Evolutionary conservation across 257 asterid genomes (phyloP).

Genomic region (Fraxinus americana): DNA sequence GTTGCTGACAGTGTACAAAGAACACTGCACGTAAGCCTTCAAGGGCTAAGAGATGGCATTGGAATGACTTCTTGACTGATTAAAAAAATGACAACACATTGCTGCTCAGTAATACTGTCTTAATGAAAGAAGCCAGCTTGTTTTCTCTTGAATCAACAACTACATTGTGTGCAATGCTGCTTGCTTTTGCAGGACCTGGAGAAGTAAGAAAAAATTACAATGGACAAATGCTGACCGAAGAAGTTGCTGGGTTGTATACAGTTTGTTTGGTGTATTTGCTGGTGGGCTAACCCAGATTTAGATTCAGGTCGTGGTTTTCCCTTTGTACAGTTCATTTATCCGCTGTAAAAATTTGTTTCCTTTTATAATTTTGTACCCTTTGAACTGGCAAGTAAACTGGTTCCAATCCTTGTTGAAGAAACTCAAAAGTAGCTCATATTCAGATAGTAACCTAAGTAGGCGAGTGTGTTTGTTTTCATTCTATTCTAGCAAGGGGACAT

Average conservation of each 20-base stretch:
- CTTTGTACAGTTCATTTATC: conserved; percentile 36
- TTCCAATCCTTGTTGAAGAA: background rate
- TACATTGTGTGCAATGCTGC: background rate
- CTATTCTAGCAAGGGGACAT: background rate
- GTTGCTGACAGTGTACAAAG: conserved; percentile 92
- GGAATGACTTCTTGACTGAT: conserved; percentile 32
- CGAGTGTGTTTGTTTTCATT: background rate
- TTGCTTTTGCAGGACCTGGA: conserved; percentile 18
- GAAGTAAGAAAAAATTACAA: conserved; percentile 22
- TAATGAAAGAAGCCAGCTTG: background rate
- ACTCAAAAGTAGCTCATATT: background rate
- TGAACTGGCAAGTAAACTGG: background rate
- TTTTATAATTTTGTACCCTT: background rate
- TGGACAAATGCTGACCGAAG: conserved; percentile 2
- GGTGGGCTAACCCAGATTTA: conserved; percentile 18
- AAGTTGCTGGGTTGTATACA: conserved; percentile 11
- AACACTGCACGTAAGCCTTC: conserved; percentile 75
- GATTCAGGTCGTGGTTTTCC: conserved; percentile 21
- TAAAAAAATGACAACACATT: conserved; percentile 1
- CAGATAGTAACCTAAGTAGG: background rate
- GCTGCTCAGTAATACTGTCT: background rate
- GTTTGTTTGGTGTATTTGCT: conserved; percentile 17
- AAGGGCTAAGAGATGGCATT: conserved; percentile 77
- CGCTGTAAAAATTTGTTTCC: background rate
- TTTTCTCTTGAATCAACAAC: background rate